Evolutionary conservation across 768 basidiomycete genomes (phyloP).

Genomic region (Sporobolomyces phaffii): DNA sequence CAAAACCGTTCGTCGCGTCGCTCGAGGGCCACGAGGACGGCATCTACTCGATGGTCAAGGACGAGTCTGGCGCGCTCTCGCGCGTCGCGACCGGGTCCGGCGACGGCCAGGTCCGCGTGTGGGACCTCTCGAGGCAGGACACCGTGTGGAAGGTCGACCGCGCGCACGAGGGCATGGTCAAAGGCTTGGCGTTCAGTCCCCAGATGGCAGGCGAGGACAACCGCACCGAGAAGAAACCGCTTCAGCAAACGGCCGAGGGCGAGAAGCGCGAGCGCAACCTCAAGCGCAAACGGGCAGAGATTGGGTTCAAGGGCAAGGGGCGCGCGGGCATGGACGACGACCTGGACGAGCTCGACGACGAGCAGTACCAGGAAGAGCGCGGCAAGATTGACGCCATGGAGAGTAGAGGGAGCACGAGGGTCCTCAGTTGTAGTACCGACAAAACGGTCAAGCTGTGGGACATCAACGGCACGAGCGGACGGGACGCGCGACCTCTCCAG

Average conservation of each 20-base stretch:
- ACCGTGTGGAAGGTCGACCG: conserved; percentile 55
- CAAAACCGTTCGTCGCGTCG: conserved; percentile 88
- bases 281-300: conserved; percentile 33
- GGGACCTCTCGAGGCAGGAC: conserved; percentile 63
- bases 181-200: conserved; percentile 69
- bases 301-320: conserved; percentile 40
- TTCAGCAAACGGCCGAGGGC: background rate
- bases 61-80: conserved; percentile 64
- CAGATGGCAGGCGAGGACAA: conserved; percentile 46
- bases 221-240: conserved; percentile 40
- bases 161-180: conserved; percentile 66
- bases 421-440: conserved; percentile 77
- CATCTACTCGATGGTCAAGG: conserved; percentile 72
- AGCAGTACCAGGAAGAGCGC: conserved; percentile 38
- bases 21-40: conserved; percentile 92
- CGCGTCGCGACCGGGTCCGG: conserved; percentile 86
- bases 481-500: conserved; percentile 56
- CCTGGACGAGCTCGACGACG: conserved; percentile 41
- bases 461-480: conserved; percentile 44
- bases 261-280: conserved; percentile 17
- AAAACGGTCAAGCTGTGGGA: conserved; percentile 78
- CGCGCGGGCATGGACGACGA: conserved; percentile 39
- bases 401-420: conserved; percentile 47
- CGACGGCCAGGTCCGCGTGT: conserved; percentile 88
- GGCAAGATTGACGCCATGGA: conserved; percentile 46